Base-by-base conservation (phyloP, 139 green algal species). In the Picochlorum sp. region DNA sequence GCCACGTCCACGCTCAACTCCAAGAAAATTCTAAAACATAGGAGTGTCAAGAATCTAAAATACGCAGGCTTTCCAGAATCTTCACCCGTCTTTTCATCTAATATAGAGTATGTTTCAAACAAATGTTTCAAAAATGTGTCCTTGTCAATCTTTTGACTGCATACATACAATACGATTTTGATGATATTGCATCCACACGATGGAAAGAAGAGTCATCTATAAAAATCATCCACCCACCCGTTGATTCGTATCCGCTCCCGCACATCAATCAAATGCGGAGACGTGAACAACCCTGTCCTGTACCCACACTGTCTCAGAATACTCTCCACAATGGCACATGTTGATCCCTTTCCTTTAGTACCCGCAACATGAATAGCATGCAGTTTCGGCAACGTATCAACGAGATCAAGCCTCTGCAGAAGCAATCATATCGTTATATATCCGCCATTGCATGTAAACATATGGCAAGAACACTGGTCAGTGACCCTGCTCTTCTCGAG, bases 321-420 rank as follows among this genome's bases (percentile, higher is more conserved):
- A 65, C 67, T 80, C 59, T 95, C 89, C 31, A 90, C 73, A 79
- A 96, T 89, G 5, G 84, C 81, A 62, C 84, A 94, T 2, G 89
- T 95, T 31, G 89, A 95, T 8, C 90, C 90, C 79, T 96, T 96
- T 49, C 89, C 89, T 72, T 96, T 96, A 23, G 88, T 96, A 14
- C 90, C 90, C 3, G 90, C 90, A 30, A 96, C 83, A 62, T 95
- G 87, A 30, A 96, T 87, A 2, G 94, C 79, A 21, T 63, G 85
- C 16, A 96, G 72, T 50, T 78, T 71, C 4, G 67, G 49, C 26
- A 96, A 49, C 2, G 77, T 57, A 6, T 85, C 59, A 2, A 76
- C 66, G 5, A 95, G 71, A n/a, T 67, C 77, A 11, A 90, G 51
- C 2, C 83, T 64, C 86, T 92, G 74, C 38, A 63, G 16, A 41